These are phyloP conservation scores for Pyrenophora seminiperda DNA, from an alignment of 2,329 filamentous ascomycete genomes.

Conservation along the genomic window DNA sequence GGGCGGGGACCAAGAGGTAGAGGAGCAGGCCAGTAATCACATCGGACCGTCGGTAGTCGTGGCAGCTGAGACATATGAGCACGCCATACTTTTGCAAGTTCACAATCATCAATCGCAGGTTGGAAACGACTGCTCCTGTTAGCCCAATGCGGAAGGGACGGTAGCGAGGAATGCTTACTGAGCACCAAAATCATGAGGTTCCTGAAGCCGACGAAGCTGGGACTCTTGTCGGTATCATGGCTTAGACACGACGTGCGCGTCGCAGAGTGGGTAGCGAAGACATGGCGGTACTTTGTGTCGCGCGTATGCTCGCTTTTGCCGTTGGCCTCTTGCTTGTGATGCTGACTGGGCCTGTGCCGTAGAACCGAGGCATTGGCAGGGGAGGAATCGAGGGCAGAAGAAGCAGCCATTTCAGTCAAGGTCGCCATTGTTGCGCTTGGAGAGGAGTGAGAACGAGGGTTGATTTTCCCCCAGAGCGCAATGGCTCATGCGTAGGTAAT, in stretches of 20 bases:
- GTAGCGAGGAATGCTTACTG: slow-evolving; percentile 58
- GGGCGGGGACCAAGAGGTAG: slow-evolving; percentile 86
- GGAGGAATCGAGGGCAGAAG: slow-evolving; percentile 32
- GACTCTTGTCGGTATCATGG: slow-evolving; percentile 73
- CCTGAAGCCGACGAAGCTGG: slow-evolving; percentile 90
- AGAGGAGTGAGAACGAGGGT: slow-evolving; percentile 7
- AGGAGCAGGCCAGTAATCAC: slow-evolving; percentile 75
- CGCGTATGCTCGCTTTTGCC: slow-evolving; percentile 25
- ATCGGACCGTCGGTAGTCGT: slow-evolving; percentile 83
- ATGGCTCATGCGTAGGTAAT: slow-evolving; percentile 8
- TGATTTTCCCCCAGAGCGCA: slow-evolving; percentile 7
- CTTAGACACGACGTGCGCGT: slow-evolving; percentile 79
- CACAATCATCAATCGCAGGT: slow-evolving; percentile 91
- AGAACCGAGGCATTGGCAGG: slow-evolving; percentile 31
- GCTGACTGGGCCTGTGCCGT: slow-evolving; percentile 31
- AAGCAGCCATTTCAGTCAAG: slow-evolving; percentile 27
- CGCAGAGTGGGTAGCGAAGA: slow-evolving; percentile 80
- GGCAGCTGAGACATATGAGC: slow-evolving; percentile 86
- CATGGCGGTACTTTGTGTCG: slow-evolving; percentile 80
- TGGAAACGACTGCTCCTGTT: slow-evolving; percentile 74
- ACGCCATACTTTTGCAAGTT: slow-evolving; percentile 99
- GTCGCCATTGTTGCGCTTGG: slow-evolving; percentile 39
- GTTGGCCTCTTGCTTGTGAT: slow-evolving; percentile 19
- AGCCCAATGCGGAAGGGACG: slow-evolving; percentile 20
- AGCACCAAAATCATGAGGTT: slow-evolving; percentile 96